Evolutionary conservation across 2,329 filamentous ascomycete species (phyloP).

Genomic region (Penicillium fuscoglaucum): DNA sequence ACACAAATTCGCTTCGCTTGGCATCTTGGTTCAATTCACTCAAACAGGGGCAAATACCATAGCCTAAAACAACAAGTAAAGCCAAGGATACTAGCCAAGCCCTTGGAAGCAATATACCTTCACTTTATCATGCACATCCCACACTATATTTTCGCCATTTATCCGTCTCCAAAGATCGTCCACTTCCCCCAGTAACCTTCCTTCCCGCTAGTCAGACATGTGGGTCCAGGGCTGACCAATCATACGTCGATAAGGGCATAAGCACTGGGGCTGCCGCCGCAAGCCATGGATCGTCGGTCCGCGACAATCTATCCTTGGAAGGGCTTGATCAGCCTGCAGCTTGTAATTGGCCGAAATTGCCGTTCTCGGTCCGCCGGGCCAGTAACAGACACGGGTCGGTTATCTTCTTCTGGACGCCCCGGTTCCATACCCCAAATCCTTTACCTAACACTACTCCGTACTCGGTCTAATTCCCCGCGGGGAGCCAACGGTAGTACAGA

Average conservation of each 20-base stretch:
- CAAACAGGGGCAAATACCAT: not conserved
- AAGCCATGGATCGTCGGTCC: slow-evolving; percentile 11
- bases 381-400: slow-evolving; percentile 12
- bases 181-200: slow-evolving; percentile 7
- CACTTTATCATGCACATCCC: not conserved
- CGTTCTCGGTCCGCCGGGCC: slow-evolving; percentile 15
- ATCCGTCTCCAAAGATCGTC: slow-evolving; percentile 1
- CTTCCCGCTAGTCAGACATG: not conserved
- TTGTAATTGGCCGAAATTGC: slow-evolving; percentile 15
- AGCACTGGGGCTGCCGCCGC: slow-evolving; percentile 17
- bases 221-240: slow-evolving; percentile 8
- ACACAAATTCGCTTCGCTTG: slow-evolving; percentile 13
- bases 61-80: not conserved
- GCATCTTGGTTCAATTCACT: slow-evolving; percentile 1
- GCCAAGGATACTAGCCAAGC: not conserved
- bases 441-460: slow-evolving; percentile 26
- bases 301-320: not conserved
- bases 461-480: slow-evolving; percentile 14
- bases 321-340: not conserved
- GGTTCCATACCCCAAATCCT: slow-evolving; percentile 21
- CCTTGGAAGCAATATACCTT: not conserved
- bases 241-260: not conserved
- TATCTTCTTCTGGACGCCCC: slow-evolving; percentile 11
- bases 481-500: slow-evolving; percentile 10
- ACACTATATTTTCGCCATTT: not conserved